Percentiles rank a stretch among this genome's conserved stretches.
Evolutionary conservation across 306 rosid genomes (phyloP).

Genomic region (Lathyrus tuberosus): DNA sequence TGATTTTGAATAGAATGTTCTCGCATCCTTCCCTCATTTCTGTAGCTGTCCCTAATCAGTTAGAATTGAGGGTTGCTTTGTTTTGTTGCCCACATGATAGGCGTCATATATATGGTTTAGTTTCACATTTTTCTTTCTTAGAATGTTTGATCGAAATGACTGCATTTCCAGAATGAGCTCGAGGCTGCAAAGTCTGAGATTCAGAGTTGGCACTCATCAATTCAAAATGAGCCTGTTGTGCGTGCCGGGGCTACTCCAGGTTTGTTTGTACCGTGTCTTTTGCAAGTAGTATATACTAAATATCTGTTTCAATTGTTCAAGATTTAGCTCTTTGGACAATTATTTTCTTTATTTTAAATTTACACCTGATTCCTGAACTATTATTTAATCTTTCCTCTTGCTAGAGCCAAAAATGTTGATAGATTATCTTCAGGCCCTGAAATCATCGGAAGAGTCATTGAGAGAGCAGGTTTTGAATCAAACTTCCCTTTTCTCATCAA

Average conservation of each 20-base stretch:
- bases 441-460: constrained; percentile 82
- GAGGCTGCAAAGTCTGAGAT: constrained; percentile 83
- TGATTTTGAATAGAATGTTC: constrained; percentile 7
- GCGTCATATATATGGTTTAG: constrained; percentile 33
- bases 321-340: background rate
- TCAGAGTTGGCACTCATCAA: constrained; percentile 83
- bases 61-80: constrained; percentile 18
- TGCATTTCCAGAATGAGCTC: constrained; percentile 65
- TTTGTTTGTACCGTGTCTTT: constrained; percentile 44
- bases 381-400: constrained; percentile 40
- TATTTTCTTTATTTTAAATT: constrained; percentile 11
- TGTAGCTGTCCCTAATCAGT: constrained; percentile 1
- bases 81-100: constrained; percentile 16
- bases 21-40: constrained; percentile 20
- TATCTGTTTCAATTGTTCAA: constrained; percentile 23
- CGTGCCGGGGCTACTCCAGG: constrained; percentile 76
- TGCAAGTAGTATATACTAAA: constrained; percentile 6
- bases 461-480: constrained; percentile 74
- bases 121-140: constrained; percentile 21
- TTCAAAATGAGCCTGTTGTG: constrained; percentile 68
- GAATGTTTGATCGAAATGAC: constrained; percentile 17
- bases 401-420: constrained; percentile 78
- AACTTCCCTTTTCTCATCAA: constrained; percentile 12
- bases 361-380: constrained; percentile 7
- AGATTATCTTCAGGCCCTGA: constrained; percentile 73